A percentile compares a stretch with the other conserved stretches of the same genome.
Conservation (phyloP, 805 yeast species). For the Saturnispora dispora region DNA sequence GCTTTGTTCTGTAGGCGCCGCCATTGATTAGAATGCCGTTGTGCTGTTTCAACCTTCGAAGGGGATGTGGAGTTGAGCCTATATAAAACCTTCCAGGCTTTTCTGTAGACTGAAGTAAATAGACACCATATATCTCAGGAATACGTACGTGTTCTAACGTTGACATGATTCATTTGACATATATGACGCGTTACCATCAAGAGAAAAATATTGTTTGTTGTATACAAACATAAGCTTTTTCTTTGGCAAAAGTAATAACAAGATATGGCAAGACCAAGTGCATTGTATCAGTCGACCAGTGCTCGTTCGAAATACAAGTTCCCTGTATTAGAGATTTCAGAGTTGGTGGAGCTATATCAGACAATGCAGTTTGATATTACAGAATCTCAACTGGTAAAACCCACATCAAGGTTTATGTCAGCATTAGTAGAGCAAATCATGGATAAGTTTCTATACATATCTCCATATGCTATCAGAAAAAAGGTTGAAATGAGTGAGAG, state of each 20-base stretch:
- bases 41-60: conserved; percentile 61
- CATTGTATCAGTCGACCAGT: conserved; percentile 23
- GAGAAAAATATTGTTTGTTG: background rate
- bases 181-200: background rate
- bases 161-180: background rate
- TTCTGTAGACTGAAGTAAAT: conserved; percentile 52
- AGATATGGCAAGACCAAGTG: conserved; percentile 30
- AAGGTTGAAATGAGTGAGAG: conserved; percentile 19
- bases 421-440: conserved; percentile 27
- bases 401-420: conserved; percentile 26
- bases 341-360: conserved; percentile 21
- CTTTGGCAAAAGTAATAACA: background rate
- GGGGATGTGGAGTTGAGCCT: conserved; percentile 78
- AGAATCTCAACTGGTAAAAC: conserved; percentile 25
- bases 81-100: conserved; percentile 56
- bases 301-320: conserved; percentile 25
- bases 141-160: background rate
- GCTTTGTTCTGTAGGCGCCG: conserved; percentile 66
- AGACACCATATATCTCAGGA: conserved; percentile 58
- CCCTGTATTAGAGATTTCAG: conserved; percentile 26
- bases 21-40: conserved; percentile 57
- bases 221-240: background rate
- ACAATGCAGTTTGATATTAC: conserved; percentile 23
- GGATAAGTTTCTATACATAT: conserved; percentile 27
- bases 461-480: conserved; percentile 24